A percentile compares a stretch with the other conserved stretches of the same genome.
Evolutionary conservation across 2,329 filamentous ascomycete species (phyloP).

Genomic region (Talaromyces albobiverticillius): DNA sequence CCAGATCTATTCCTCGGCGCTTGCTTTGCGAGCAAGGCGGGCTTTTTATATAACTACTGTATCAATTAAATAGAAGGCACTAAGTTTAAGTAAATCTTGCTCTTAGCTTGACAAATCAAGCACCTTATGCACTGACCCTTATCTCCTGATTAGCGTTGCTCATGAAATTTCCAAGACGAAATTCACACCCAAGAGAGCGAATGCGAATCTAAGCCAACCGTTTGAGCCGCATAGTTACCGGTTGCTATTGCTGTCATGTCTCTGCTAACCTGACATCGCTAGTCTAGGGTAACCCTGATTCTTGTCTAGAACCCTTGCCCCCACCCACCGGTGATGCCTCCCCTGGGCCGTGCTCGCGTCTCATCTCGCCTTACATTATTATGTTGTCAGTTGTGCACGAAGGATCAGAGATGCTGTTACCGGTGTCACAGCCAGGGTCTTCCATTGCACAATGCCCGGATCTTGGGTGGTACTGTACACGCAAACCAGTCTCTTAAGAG

Average conservation of each 20-base stretch:
- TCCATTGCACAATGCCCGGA: not conserved
- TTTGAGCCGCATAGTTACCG: conserved; percentile 8
- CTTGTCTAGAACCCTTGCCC: not conserved
- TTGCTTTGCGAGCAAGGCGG: not conserved
- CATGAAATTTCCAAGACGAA: not conserved
- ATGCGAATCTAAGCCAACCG: not conserved
- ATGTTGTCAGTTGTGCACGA: not conserved
- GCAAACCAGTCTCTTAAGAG: not conserved
- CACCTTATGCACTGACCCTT: no score
- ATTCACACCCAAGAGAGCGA: not conserved
- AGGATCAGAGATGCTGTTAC: not conserved
- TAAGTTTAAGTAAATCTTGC: not conserved
- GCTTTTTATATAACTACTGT: no score
- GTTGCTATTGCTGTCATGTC: not conserved
- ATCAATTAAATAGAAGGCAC: no score
- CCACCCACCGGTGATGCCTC: not conserved
- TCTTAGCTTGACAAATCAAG: not conserved
- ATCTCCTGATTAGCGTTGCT: not conserved
- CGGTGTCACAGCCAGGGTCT: not conserved
- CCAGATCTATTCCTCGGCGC: not conserved
- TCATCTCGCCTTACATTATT: not conserved
- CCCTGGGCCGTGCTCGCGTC: conserved; percentile 1
- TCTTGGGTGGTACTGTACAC: not conserved
- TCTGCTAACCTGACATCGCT: conserved; percentile 1
- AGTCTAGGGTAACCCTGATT: not conserved